A percentile compares a stretch with the other conserved stretches of the same genome.
These are phyloP conservation scores for Floccularia luteovirens DNA, from an alignment of 768 basidiomycete genomes.

Conservation along the genomic window DNA sequence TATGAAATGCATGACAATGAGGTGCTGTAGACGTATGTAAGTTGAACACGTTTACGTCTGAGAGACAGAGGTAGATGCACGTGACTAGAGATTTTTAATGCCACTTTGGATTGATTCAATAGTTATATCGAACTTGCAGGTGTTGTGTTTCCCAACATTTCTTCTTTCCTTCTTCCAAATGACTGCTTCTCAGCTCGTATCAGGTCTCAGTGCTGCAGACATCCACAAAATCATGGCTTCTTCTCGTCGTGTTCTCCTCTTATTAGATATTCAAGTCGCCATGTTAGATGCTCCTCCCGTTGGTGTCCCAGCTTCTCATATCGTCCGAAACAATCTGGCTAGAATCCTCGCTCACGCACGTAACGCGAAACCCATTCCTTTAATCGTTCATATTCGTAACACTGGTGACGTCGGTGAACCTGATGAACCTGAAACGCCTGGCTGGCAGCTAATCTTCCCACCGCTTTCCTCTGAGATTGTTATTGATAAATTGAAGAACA, in stretches of 20 bases:
- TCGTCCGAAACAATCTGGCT: constrained; percentile 39
- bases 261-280: constrained; percentile 49
- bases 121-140: too few species aligned
- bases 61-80: too few species aligned
- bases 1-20: too few species aligned
- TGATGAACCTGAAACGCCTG: constrained; percentile 46
- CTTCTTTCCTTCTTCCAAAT: too few species aligned
- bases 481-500: constrained; percentile 64
- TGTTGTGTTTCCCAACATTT: too few species aligned
- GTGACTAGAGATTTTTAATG: too few species aligned
- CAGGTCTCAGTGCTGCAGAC: too few species aligned
- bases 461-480: constrained; percentile 44
- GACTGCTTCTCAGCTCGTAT: too few species aligned
- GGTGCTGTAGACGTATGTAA: too few species aligned
- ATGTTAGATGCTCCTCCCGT: constrained; percentile 38
- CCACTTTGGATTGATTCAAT: too few species aligned
- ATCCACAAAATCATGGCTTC: constrained; percentile 7
- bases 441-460: constrained; percentile 56
- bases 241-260: constrained; percentile 40
- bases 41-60: too few species aligned
- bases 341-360: constrained; percentile 44
- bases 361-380: constrained; percentile 35
- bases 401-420: constrained; percentile 51
- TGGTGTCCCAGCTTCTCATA: constrained; percentile 40
- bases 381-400: constrained; percentile 65